phyloP scores from a whole-genome alignment of 306 rosid genomes.

The Luffa acutangula region DNA sequence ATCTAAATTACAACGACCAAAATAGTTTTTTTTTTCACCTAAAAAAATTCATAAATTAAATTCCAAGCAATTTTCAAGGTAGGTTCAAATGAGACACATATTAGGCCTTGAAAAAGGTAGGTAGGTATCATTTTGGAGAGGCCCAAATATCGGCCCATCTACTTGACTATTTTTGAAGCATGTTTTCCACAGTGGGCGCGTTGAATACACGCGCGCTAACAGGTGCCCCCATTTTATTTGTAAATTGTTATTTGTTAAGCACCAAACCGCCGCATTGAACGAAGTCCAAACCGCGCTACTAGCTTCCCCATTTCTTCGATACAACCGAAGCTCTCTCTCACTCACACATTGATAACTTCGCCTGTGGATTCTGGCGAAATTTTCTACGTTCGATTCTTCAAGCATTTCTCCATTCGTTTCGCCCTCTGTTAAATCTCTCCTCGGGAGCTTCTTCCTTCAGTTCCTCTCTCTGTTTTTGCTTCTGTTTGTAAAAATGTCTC shows the following conservation, averaged over 20 bases:
- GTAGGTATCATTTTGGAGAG: background rate
- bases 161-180: background rate
- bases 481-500: constrained; percentile 43
- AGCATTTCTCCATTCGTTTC: background rate
- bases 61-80: too few species aligned
- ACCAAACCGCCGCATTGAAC: constrained; percentile 6
- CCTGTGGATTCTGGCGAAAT: constrained; percentile 37
- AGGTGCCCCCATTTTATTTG: background rate
- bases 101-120: background rate
- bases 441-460: background rate
- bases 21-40: too few species aligned
- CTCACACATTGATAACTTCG: constrained; percentile 41
- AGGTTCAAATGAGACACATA: background rate
- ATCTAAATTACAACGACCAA: too few species aligned
- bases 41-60: too few species aligned
- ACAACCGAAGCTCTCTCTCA: constrained; percentile 36
- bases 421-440: background rate
- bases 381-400: constrained; percentile 18
- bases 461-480: constrained; percentile 3
- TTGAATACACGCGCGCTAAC: background rate
- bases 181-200: background rate
- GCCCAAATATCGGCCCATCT: background rate
- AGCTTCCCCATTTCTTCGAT: constrained; percentile 32
- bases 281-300: background rate
- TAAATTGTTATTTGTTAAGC: background rate